Conservation (phyloP, 371 early-diverging fungal genomes). For the Mortierella sp. region DNA sequence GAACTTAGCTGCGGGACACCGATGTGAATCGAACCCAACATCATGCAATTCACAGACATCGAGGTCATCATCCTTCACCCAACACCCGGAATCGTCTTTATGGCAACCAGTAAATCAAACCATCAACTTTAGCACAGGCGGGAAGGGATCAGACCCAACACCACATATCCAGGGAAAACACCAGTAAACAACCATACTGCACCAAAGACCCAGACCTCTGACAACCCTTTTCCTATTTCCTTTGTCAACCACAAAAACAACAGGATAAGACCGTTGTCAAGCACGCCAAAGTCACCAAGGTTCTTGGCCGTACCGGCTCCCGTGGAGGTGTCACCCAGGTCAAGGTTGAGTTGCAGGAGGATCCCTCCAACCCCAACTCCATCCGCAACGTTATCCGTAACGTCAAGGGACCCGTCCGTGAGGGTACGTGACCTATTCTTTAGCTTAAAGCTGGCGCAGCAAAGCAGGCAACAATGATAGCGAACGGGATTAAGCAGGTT, state of each 20-base stretch:
- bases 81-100: not conserved
- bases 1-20: not conserved
- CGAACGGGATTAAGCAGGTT: too few relatives aligned
- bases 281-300: conserved; percentile 96
- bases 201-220: not conserved
- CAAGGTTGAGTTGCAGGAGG: conserved; percentile 98
- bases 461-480: too few relatives aligned
- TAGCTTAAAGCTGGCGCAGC: not conserved
- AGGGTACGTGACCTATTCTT: conserved; percentile 60
- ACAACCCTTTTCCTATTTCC: not conserved
- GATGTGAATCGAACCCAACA: not conserved
- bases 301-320: conserved; percentile 99
- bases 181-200: not conserved
- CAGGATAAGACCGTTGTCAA: conserved; percentile 88
- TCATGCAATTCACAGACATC: not conserved
- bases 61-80: not conserved
- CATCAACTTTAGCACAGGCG: not conserved
- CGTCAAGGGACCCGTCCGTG: conserved; percentile 99
- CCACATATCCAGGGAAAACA: not conserved
- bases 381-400: conserved; percentile 98
- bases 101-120: not conserved
- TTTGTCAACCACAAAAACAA: not conserved
- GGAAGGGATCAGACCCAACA: not conserved
- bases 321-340: conserved; percentile 99
- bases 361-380: conserved; percentile 69